Evolutionary conservation across 768 basidiomycete species (phyloP).

Genomic region (Naganishia antarctica): DNA sequence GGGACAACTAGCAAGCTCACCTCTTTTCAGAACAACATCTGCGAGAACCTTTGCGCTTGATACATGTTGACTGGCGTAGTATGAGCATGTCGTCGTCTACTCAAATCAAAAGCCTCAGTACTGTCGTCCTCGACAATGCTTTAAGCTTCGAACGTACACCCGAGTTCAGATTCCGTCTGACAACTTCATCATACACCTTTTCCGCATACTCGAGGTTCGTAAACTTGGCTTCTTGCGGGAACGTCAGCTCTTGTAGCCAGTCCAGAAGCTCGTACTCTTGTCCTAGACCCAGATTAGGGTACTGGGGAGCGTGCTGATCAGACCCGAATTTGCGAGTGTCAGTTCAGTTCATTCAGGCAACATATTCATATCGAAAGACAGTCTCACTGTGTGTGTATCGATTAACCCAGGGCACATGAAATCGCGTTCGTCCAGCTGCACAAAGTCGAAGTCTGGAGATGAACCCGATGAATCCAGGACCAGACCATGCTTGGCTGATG

Average conservation of each 20-base stretch:
- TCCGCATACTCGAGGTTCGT: constrained; percentile 64
- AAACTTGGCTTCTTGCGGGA: constrained; percentile 79
- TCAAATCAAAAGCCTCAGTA: not conserved
- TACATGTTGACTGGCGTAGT: constrained; percentile 76
- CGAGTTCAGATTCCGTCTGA: constrained; percentile 63
- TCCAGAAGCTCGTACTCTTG: constrained; percentile 80
- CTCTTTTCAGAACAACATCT: constrained; percentile 62
- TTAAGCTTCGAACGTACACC: constrained; percentile 59
- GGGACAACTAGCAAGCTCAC: too few relatives aligned
- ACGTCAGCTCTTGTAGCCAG: constrained; percentile 80
- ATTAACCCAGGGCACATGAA: constrained; percentile 84
- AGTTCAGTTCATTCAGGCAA: not conserved
- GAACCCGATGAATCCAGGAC: constrained; percentile 39
- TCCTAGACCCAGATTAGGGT: constrained; percentile 54
- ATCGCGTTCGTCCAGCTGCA: constrained; percentile 53
- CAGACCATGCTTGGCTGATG: constrained; percentile 57
- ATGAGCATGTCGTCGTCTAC: constrained; percentile 90
- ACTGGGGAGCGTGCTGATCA: constrained; percentile 71
- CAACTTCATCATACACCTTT: constrained; percentile 64
- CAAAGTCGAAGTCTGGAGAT: constrained; percentile 35
- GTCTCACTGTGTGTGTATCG: constrained; percentile 81
- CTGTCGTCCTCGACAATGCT: constrained; percentile 16
- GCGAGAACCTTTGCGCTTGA: constrained; percentile 77
- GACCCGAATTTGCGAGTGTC: not conserved
- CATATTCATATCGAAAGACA: too few relatives aligned